Conservation (phyloP, 1,139 yeast species). For the Debaryomycetaceae sp. region DNA sequence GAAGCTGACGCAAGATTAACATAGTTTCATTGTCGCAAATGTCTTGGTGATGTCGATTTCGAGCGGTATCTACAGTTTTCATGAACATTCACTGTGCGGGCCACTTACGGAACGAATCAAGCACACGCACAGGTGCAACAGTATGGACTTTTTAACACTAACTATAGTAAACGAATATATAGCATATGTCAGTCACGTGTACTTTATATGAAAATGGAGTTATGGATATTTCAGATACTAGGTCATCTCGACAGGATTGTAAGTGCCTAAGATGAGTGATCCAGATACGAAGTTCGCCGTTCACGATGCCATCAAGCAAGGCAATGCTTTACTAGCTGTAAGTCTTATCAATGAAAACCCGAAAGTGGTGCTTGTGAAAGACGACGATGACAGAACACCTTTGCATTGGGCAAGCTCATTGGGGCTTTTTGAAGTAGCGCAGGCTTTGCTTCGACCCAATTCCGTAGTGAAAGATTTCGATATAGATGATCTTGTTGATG, state of each 20-base stretch:
- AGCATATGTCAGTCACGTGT: neutral
- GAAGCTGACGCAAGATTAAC: slow-evolving; percentile 1
- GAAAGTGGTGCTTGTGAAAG: slow-evolving; percentile 41
- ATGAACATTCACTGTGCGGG: no score
- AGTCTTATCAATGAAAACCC: slow-evolving; percentile 49
- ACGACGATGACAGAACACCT: slow-evolving; percentile 77
- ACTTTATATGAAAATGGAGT: no score
- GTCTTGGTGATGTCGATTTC: no score
- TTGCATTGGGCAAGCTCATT: slow-evolving; percentile 87
- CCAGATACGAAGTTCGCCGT: neutral
- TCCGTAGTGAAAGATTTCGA: slow-evolving; percentile 38
- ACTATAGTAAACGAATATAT: no score
- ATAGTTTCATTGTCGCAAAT: no score
- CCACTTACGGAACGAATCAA: no score
- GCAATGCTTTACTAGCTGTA: slow-evolving; percentile 47
- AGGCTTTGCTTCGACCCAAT: slow-evolving; percentile 42
- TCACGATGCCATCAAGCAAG: slow-evolving; percentile 49
- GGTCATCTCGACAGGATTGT: neutral
- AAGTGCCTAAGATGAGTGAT: neutral
- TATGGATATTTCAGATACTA: neutral
- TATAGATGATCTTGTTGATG: slow-evolving; percentile 66
- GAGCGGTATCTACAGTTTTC: no score
- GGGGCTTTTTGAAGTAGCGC: slow-evolving; percentile 52
- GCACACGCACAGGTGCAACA: no score
- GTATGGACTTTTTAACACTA: no score